Conservation (phyloP, 2,329 filamentous ascomycete species). For the Fusarium sp. region DNA sequence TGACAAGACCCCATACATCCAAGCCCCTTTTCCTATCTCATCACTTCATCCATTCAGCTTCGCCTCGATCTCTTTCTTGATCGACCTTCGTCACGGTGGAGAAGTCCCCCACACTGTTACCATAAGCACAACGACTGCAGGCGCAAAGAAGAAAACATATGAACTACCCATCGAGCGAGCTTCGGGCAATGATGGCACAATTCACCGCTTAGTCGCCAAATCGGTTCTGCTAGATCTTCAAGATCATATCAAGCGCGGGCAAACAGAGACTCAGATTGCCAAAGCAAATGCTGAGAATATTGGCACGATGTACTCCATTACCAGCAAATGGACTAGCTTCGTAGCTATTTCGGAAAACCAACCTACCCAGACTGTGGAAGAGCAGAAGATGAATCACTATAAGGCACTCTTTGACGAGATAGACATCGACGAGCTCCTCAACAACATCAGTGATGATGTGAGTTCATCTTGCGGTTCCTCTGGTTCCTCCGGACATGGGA, state of each 20-base stretch:
- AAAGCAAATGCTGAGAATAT: neutral
- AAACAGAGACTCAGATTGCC: accelerated
- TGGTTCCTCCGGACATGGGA: neutral
- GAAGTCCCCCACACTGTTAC: accelerated
- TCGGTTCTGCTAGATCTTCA: accelerated
- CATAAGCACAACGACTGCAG: accelerated
- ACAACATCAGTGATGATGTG: neutral
- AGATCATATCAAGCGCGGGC: accelerated
- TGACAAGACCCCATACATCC: neutral
- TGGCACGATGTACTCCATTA: neutral
- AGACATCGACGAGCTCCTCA: neutral
- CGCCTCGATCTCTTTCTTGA: neutral
- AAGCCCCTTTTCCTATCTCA: neutral
- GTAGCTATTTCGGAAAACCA: accelerated
- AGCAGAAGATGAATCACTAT: neutral
- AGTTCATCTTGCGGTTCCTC: too few relatives aligned
- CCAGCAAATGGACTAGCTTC: neutral
- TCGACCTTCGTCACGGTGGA: accelerated
- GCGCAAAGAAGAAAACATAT: accelerated
- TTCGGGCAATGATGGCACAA: accelerated
- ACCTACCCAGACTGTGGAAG: accelerated
- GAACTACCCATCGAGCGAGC: accelerated
- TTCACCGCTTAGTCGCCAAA: accelerated
- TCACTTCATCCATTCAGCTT: neutral
- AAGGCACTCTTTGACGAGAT: neutral